Percentiles rank a stretch among this genome's conserved stretches.
Evolutionary conservation across 2,329 filamentous ascomycete species (phyloP).

Genomic region (Ceratocystis diversiconidia): DNA sequence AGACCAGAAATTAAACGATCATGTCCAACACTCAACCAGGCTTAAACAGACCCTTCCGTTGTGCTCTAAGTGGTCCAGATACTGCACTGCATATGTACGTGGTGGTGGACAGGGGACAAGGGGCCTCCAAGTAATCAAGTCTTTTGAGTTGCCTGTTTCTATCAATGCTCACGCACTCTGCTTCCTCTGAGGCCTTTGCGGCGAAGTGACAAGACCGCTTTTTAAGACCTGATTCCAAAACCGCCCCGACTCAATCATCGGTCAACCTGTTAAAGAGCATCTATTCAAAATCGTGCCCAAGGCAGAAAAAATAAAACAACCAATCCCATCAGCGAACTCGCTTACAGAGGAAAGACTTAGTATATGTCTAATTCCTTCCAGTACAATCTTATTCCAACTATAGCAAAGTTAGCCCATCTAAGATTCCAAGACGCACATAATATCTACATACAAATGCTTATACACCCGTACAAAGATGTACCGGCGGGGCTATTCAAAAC

Average conservation of each 20-base stretch:
- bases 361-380: not conserved
- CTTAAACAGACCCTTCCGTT: not conserved
- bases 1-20: not conserved
- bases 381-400: not conserved
- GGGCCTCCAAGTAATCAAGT: not conserved
- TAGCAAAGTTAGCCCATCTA: not conserved
- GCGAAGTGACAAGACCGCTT: not conserved
- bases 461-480: not conserved
- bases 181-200: not conserved
- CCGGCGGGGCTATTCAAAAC: not conserved
- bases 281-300: not conserved
- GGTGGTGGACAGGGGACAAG: not conserved
- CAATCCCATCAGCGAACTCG: not conserved
- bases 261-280: not conserved
- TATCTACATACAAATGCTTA: not conserved
- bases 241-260: not conserved
- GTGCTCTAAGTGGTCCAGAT: not conserved
- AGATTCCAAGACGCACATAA: not conserved
- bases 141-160: not conserved
- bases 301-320: not conserved
- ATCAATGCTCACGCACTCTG: not conserved
- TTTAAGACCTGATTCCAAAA: slow-evolving; percentile 1
- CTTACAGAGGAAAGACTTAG: not conserved
- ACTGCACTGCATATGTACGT: not conserved
- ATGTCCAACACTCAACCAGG: not conserved